Base-by-base conservation (phyloP, 345 rosid genomes). In the Linum trigynum region DNA sequence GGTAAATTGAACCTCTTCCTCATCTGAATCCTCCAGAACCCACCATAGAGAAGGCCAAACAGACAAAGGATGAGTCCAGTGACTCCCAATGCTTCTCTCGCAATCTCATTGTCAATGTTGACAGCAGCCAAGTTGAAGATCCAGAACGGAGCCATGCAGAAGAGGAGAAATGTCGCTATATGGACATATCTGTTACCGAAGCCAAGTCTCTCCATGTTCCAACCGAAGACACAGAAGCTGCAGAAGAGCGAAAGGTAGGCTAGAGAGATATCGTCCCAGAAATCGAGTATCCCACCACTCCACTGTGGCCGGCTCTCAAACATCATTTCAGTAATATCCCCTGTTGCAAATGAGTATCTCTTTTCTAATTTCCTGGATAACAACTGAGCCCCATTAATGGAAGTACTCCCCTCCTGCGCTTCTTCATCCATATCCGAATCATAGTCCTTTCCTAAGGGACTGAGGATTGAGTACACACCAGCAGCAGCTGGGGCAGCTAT, bases 131-230 rank as follows among this genome's bases (percentile, higher is more conserved):
- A 69, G 76, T 69, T 89, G 80, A 91, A 89, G 72, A 89, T 89
- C 89, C 95, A 89, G 74, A 91, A 91, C 14, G 98, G 98, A 38
- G 98, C 95, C 75, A 81, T 61, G 76, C 97, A 92, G 43, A 92
- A 92, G 67, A 90, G 85, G 66, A 86, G 66, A 69, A 90, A 92
- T 10, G 97, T 92, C 0, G 94, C 94, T 50, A 90, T 84, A 71
- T 92, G 97, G 48, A 90, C 98, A 69, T 88, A 92, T 96, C 87
- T 88, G 82, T 92, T 92, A 43, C 98, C 98, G 64, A 92, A 88
- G 17, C 97, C 94, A 40, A 92, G 86, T 71, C 96, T 86, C 73
- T 92, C 97, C 99, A 88, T 88, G 71, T 92, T 90, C 99, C 97
- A 88, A 51, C 98, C 97, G 40, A 92, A 92, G 53, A 90, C 96